Evolutionary conservation across 495 filamentous ascomycete genomes (phyloP), one percentile per base, ranked within the genome.

Genomic region (Glutinoglossum americanum): DNA sequence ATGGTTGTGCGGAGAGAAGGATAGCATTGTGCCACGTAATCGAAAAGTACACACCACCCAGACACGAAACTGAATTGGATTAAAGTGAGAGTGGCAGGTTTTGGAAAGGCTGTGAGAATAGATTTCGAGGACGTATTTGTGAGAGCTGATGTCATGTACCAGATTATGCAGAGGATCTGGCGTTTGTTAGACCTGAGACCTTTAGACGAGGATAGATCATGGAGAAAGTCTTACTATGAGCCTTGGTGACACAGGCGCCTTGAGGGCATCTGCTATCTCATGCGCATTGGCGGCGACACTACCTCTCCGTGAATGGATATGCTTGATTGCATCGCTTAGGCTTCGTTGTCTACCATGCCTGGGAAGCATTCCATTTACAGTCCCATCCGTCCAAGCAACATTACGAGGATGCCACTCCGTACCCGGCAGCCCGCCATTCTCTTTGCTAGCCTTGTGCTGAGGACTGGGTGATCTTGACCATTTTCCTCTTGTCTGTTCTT

Each of bases 51-150:
- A 67, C 93, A 99, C 80, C 87, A 94, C 51, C 80, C 75, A 19
- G 87, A 84, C 15, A 97, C 92, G 64, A 95, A 89, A 44, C 78
- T 85, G 70, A 99, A 99, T 76, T 99, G 92, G 62, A 97, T 75
- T 49, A 96, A 72, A 7, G 92, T 99, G 64, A 99, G 76, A 26
- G 92, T 99, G 23, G 94, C 82, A 11, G 92, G 93, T 67, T 84
- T 87, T 33, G 86, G 81, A 60, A 97, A 89, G 35, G 89, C 83
- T 62, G 89, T 97, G 58, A 99, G 77, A 65, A 99, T 97, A 10
- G 89, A 83, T 71, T 97, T 97, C 39, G 92, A 97, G 57, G 93
- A 96, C 0, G 89, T 95, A 69, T 97, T 99, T 59, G 92, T 94
- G 60, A 96, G 71, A 54, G 92, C 90, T 28, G 92, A 97, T 32